Base-by-base conservation (phyloP, 768 basidiomycete genomes). In the Pisolithus microcarpus region DNA sequence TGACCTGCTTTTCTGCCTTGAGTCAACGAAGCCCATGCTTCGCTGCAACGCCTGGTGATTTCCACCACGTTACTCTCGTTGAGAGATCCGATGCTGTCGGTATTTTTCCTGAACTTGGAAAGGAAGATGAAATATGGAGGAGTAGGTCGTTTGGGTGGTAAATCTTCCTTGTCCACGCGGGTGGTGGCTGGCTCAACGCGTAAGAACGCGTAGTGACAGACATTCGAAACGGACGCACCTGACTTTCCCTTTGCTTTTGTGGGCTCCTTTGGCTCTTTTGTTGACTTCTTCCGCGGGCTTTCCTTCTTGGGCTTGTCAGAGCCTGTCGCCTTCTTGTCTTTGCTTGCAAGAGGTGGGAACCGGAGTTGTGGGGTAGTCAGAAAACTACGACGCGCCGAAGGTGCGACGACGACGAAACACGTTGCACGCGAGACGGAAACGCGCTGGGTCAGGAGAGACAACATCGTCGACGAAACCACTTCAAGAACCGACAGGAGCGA, bases 1-100 rank as follows among this genome's bases (percentile, higher is more conserved):
- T 21, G 31, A 72, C 74, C 56, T 72, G 58, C 47, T 67, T 75
- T 51, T 75, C 68, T 4, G 49, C 56, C 10, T n/a, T 56, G 58
- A 5, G 71, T 52, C n/a, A 73, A 52, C 4, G 43, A 52, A 0
- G 43, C 60, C 75, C 74, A 75, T 4, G 52, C 47, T 34, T 50
- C 53, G 9, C 52, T 54, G 7, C 65, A 60, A 18, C 61, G 52
- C 50, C 51, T 67, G 13, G 60, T n/a, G 1, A 57, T 1, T 10
- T 48, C 52, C 6, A 50, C 49, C 1, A 9, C 45, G n/a, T 11
- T 19, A 23, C 16, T 0, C 40, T 4, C 23, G n/a, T 21, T 39
- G 40, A 48, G 0, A 56, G 4, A 0, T 49, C 21, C 21, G n/a
- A 43, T 8, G 37, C 7, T 51, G 54, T 9, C 30, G 40, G 3